Conservation (phyloP, 2,329 filamentous ascomycete species). For the Botrytis fragariae region DNA sequence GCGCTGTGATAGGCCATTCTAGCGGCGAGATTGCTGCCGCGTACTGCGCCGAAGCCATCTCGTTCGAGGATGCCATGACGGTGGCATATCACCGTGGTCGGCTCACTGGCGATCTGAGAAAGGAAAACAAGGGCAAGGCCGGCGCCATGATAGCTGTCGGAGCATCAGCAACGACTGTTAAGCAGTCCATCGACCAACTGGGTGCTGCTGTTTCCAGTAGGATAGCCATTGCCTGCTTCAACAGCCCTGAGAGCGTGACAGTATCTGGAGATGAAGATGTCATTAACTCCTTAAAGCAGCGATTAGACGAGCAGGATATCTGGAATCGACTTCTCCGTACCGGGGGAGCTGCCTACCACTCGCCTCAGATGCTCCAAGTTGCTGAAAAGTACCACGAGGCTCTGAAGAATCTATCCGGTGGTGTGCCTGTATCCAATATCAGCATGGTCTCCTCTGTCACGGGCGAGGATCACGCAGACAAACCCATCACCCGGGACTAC, state of each 20-base stretch:
- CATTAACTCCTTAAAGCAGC: constrained; percentile 22
- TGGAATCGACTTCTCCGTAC: constrained; percentile 24
- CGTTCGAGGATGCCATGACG: constrained; percentile 28
- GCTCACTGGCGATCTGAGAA: constrained; percentile 30
- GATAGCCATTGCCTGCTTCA: constrained; percentile 24
- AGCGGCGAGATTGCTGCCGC: constrained; percentile 37
- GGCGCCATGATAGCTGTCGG: constrained; percentile 52
- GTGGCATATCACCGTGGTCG: constrained; percentile 32
- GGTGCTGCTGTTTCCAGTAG: neutral
- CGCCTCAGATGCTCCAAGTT: neutral
- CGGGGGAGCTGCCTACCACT: neutral
- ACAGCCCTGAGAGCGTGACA: neutral
- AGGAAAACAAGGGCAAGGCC: constrained; percentile 35
- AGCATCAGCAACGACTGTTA: constrained; percentile 29
- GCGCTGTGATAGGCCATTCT: constrained; percentile 34
- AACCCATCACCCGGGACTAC: constrained; percentile 35
- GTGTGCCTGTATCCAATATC: neutral
- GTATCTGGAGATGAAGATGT: neutral
- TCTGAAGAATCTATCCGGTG: neutral
- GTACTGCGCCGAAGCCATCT: constrained; percentile 31
- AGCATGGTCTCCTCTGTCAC: constrained; percentile 46
- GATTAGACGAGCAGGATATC: constrained; percentile 26
- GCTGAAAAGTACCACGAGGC: neutral
- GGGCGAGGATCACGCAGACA: constrained; percentile 25
- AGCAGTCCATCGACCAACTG: neutral